Conservation (phyloP, 2,329 filamentous ascomycete species). For the Fusarium sp. region DNA sequence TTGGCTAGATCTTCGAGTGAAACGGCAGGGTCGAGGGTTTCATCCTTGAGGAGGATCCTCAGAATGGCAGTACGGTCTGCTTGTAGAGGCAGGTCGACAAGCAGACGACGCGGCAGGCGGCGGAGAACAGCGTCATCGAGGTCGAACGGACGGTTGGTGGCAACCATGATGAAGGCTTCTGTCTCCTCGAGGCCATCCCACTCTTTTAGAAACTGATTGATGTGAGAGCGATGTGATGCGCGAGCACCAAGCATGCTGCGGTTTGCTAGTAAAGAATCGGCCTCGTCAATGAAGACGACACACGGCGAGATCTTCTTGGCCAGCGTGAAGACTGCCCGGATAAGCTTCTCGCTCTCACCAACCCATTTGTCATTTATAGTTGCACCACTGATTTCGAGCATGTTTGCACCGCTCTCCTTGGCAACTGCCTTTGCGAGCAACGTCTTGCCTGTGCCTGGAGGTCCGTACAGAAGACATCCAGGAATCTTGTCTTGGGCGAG, state of each 20-base stretch:
- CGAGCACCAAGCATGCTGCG: constrained; percentile 73
- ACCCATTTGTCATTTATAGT: constrained; percentile 97
- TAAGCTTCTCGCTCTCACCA: constrained; percentile 95
- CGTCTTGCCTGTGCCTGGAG: constrained; percentile 82
- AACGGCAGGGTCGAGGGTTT: constrained; percentile 69
- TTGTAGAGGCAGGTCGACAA: constrained; percentile 77
- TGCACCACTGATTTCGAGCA: constrained; percentile 89
- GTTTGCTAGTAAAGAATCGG: constrained; percentile 88
- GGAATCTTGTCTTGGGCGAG: constrained; percentile 91
- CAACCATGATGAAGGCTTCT: constrained; percentile 96
- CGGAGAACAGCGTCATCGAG: constrained; percentile 87
- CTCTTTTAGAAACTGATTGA: constrained; percentile 96
- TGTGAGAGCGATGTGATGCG: constrained; percentile 83
- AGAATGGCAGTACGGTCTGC: constrained; percentile 75
- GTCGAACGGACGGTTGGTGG: constrained; percentile 94
- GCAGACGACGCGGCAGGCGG: constrained; percentile 76
- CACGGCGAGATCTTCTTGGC: constrained; percentile 92
- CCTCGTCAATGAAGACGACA: constrained; percentile 97
- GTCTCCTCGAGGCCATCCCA: constrained; percentile 91
- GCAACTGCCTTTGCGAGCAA: constrained; percentile 75
- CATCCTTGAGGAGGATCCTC: constrained; percentile 75
- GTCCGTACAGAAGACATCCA: constrained; percentile 87
- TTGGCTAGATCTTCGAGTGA: constrained; percentile 70
- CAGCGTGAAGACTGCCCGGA: constrained; percentile 88
- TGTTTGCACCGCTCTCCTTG: constrained; percentile 73